These are phyloP conservation scores for Alloteropsis angusta DNA, from an alignment of 202 grass and related monocot genomes.

Conservation along the genomic window DNA sequence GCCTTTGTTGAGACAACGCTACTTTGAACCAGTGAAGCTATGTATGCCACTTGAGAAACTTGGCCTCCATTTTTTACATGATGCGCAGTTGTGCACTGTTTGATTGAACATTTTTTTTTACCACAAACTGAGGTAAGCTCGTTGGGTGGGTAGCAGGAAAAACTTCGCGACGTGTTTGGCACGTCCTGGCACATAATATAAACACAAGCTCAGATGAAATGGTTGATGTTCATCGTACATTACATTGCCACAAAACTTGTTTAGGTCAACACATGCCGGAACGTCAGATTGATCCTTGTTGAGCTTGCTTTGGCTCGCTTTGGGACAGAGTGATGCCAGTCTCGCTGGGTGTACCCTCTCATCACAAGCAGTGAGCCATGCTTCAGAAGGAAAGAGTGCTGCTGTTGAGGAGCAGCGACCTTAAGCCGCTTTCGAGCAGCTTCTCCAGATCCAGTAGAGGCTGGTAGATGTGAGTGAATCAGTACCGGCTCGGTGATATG, in stretches of 20 bases:
- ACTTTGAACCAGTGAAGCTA: background rate
- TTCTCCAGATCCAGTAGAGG: constrained; percentile 19
- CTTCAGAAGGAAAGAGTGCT: constrained; percentile 57
- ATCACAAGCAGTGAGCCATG: constrained; percentile 83
- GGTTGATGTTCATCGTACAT: too few relatives aligned
- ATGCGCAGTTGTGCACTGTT: too few relatives aligned
- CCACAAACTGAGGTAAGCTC: background rate
- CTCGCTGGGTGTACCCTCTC: constrained; percentile 75
- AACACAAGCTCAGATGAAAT: too few relatives aligned
- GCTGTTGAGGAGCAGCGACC: constrained; percentile 24
- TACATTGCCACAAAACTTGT: background rate
- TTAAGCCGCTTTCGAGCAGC: constrained; percentile 35
- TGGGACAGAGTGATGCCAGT: constrained; percentile 83
- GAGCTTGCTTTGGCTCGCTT: constrained; percentile 60
- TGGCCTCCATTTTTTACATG: too few relatives aligned
- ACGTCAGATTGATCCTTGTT: constrained; percentile 76
- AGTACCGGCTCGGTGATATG: background rate
- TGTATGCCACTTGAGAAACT: background rate
- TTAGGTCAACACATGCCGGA: constrained; percentile 43
- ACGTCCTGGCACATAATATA: too few relatives aligned
- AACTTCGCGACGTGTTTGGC: background rate
- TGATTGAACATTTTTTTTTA: too few relatives aligned
- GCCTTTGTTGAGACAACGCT: background rate
- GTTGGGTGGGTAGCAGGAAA: background rate
- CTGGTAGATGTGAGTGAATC: background rate